These are phyloP conservation scores for Dissophora globulifera DNA, from an alignment of 192 early-diverging fungal genomes.

Conservation along the genomic window DNA sequence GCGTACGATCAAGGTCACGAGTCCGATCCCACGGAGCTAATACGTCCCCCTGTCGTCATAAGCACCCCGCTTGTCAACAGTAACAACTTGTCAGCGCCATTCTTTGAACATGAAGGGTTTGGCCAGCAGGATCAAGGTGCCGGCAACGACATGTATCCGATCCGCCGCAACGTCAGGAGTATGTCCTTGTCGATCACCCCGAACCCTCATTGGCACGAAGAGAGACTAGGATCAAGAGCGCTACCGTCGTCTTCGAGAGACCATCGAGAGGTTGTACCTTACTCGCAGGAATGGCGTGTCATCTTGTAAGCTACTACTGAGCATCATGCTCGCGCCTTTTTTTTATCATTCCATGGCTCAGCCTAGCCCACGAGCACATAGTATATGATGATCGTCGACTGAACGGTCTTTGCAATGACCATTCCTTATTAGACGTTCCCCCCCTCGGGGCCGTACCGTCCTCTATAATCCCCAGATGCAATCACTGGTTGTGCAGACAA, in stretches of 20 bases:
- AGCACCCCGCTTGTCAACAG: conserved; percentile 17
- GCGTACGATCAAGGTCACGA: conserved; percentile 32
- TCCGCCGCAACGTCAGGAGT: conserved; percentile 37
- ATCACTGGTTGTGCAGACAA: conserved; percentile 59
- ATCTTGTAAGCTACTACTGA: conserved; percentile 57
- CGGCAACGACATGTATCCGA: conserved; percentile 25
- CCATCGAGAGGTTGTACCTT: conserved; percentile 63
- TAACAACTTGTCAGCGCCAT: no score
- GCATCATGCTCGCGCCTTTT: neutral
- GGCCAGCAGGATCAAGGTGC: no score
- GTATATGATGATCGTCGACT: no score
- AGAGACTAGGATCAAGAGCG: neutral
- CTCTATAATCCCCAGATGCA: conserved; percentile 72
- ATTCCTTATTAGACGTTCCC: conserved; percentile 22
- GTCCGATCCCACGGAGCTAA: conserved; percentile 42
- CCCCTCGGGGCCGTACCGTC: conserved; percentile 64
- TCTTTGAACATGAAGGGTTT: no score
- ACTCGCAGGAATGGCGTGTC: conserved; percentile 64
- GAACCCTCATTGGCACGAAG: conserved; percentile 22
- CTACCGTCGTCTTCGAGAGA: neutral
- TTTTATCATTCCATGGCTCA: no score
- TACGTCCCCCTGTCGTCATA: conserved; percentile 26
- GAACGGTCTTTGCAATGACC: neutral
- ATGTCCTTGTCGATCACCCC: conserved; percentile 38
- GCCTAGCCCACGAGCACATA: no score